These are phyloP conservation scores for Trichoderma hamatum DNA, from an alignment of 2,329 filamentous ascomycete genomes.

Conservation along the genomic window DNA sequence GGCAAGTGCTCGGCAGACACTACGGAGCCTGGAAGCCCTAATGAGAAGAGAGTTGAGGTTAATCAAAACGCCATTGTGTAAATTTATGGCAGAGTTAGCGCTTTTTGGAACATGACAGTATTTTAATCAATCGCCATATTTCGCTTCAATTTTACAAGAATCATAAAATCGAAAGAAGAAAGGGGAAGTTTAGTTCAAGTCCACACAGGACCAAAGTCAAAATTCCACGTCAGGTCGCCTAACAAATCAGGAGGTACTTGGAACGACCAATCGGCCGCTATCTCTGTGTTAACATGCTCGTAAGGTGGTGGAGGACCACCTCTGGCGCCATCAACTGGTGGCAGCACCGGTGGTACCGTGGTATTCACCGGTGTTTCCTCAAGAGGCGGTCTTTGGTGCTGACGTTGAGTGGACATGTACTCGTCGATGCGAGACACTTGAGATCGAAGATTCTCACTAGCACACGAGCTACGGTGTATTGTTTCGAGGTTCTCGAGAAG, in stretches of 20 bases:
- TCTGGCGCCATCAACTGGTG: background rate
- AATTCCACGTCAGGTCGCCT: constrained; percentile 30
- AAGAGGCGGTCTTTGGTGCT: constrained; percentile 11
- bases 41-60: constrained; percentile 17
- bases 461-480: constrained; percentile 31
- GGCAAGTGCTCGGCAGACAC: constrained; percentile 10
- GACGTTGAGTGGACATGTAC: constrained; percentile 31
- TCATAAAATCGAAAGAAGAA: background rate
- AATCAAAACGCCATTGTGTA: constrained; percentile 17
- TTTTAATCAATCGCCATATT: background rate
- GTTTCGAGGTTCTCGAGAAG: constrained; percentile 37
- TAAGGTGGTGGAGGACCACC: background rate
- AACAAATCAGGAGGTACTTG: constrained; percentile 58
- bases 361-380: constrained; percentile 12
- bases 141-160: background rate
- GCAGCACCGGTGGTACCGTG: background rate
- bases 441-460: constrained; percentile 32
- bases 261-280: constrained; percentile 26
- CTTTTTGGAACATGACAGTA: constrained; percentile 8
- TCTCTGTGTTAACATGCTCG: constrained; percentile 7
- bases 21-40: constrained; percentile 9
- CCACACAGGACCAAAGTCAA: constrained; percentile 22
- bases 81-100: constrained; percentile 16
- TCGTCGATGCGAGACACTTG: constrained; percentile 35
- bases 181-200: background rate